These are phyloP conservation scores for Phytophthora vignae DNA, from an alignment of 352 stramenopile genomes.

Conservation along the genomic window DNA sequence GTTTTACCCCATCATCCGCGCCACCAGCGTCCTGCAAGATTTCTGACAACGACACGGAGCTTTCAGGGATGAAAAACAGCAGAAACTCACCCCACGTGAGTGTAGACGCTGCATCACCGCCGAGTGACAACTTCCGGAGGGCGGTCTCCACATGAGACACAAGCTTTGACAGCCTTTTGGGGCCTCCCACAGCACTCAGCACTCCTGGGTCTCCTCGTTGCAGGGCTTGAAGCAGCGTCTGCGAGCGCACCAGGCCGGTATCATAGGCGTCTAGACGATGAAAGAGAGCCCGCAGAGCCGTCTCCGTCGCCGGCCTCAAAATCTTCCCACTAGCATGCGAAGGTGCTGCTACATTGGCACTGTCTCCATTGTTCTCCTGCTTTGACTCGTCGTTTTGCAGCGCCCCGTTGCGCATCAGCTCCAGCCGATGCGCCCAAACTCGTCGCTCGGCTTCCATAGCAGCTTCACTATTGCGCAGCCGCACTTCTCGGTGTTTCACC, in stretches of 20 bases:
- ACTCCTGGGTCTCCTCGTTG: constrained; percentile 40
- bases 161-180: constrained; percentile 41
- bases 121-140: constrained; percentile 38
- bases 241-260: constrained; percentile 54
- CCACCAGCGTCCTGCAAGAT: constrained; percentile 10
- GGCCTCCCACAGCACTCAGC: constrained; percentile 43
- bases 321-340: constrained; percentile 28
- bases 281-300: constrained; percentile 65
- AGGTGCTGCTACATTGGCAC: constrained; percentile 1
- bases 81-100: constrained; percentile 85
- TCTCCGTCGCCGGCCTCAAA: constrained; percentile 60
- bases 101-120: constrained; percentile 21
- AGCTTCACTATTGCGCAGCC: constrained; percentile 73
- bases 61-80: constrained; percentile 68
- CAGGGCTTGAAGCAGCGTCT: constrained; percentile 49
- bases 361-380: constrained; percentile 11
- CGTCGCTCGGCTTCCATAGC: constrained; percentile 56
- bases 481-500: constrained; percentile 59
- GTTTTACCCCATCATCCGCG: not conserved
- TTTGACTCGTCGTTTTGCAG: constrained; percentile 6
- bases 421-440: constrained; percentile 43
- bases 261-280: constrained; percentile 73
- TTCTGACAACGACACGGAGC: constrained; percentile 27
- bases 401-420: constrained; percentile 29
- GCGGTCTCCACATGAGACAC: constrained; percentile 50